Conservation (phyloP, 805 yeast species). For the Wickerhamiella nectarea region DNA sequence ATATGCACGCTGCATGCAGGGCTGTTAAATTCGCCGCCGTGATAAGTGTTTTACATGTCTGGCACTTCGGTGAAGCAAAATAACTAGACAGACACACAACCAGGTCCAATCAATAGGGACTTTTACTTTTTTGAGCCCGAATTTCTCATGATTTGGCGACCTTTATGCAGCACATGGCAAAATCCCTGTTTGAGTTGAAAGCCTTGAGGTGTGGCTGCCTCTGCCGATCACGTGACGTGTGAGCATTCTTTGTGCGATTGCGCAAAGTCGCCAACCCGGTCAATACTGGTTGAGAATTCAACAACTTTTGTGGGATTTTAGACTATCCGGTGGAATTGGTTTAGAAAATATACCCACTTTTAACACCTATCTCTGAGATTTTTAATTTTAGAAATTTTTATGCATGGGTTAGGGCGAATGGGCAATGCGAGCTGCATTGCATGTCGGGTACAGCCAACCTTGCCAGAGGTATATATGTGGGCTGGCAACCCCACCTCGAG, state of each 20-base stretch:
- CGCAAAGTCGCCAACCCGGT: not conserved
- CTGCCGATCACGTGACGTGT: not conserved
- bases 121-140: not conserved
- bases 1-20: no score
- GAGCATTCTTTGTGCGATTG: not conserved
- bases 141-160: not conserved
- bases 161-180: not conserved
- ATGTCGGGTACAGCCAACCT: conserved; percentile 2
- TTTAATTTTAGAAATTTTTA: not conserved
- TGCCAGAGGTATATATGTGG: not conserved
- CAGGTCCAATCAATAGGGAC: not conserved
- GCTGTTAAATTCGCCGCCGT: not conserved
- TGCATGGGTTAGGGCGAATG: conserved; percentile 7
- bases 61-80: no score
- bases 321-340: not conserved
- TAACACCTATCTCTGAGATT: not conserved
- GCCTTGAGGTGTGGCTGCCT: not conserved
- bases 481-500: not conserved
- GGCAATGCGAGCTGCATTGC: conserved; percentile 5
- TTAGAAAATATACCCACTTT: not conserved
- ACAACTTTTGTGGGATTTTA: not conserved
- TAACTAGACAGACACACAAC: not conserved
- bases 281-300: not conserved
- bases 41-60: not conserved
- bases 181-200: not conserved